These are phyloP conservation scores for Berkeleyomyces basicola DNA, from an alignment of 2,329 filamentous ascomycete genomes.

Conservation along the genomic window DNA sequence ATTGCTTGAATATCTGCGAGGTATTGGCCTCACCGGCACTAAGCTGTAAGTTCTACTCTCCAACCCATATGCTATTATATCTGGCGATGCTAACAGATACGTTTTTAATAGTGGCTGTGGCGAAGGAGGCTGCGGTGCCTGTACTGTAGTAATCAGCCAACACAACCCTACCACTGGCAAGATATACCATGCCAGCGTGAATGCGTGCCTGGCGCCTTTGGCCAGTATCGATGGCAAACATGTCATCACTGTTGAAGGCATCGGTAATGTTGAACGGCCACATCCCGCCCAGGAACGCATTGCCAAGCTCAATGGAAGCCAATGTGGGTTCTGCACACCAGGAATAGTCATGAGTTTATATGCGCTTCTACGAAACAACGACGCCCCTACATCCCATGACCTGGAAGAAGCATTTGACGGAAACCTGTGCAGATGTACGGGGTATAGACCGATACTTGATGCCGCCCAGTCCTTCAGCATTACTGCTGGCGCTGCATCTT, in stretches of 20 bases:
- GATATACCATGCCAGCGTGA: conserved; percentile 92
- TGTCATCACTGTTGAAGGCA: conserved; percentile 93
- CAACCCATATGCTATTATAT: conserved; percentile 6
- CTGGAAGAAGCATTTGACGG: conserved; percentile 96
- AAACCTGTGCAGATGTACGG: conserved; percentile 88
- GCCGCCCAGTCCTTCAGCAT: conserved; percentile 78
- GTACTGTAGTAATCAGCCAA: conserved; percentile 87
- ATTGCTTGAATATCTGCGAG: conserved; percentile 79
- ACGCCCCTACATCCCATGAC: conserved; percentile 59
- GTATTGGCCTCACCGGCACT: conserved; percentile 84
- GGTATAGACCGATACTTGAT: conserved; percentile 85
- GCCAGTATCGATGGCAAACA: conserved; percentile 94
- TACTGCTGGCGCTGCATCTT: conserved; percentile 23
- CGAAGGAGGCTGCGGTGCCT: conserved; percentile 91
- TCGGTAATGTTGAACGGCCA: conserved; percentile 71
- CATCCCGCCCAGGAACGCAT: conserved; percentile 86
- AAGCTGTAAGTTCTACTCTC: conserved; percentile 46
- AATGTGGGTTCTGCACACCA: conserved; percentile 89
- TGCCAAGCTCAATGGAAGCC: conserved; percentile 78
- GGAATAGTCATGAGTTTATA: conserved; percentile 98
- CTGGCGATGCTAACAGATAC: background rate
- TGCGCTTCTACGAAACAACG: conserved; percentile 73
- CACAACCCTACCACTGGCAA: conserved; percentile 81
- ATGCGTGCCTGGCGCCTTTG: conserved; percentile 84
- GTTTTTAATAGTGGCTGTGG: conserved; percentile 51